Base-by-base conservation (phyloP, 2,329 filamentous ascomycete species). In the Plenodomus biglobosus region DNA sequence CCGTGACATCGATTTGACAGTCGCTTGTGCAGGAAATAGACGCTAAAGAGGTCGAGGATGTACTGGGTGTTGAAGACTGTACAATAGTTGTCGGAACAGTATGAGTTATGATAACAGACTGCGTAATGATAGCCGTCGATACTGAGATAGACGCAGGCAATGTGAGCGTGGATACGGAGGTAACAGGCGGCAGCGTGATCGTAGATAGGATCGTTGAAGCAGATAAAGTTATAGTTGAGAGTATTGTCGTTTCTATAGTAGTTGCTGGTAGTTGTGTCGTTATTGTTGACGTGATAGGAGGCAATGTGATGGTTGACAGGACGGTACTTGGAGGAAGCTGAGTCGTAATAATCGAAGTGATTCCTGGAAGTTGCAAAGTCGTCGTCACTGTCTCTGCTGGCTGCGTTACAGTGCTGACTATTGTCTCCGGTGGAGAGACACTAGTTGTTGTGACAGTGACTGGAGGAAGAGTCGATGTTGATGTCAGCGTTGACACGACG, bases 1-100 rank as follows among this genome's bases (percentile, higher is more conserved):
- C 69, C 1, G 62, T 66, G 0, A 71, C 66, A 46, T 67, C 59
- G 5, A 72, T 64, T 21, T 62, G 56, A 38, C 69, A 72, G 7
- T 41, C 38, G n/a, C 53, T 64, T 1, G 56, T 15, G 50, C 68
- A 71, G 1, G 60, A 59, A 2, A 59, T 34, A 0, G 64, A 58
- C 18, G 59, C 35, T 10, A 52, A 41, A 19, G 53, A 46, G 15
- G 58, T 43, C 15, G 61, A 53, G 4, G 41, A 47, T 16, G 46
- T 16, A 36, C 48, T 61, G 2, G 66, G 60, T 1, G 58, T 46
- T 3, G 62, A 41, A 2, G 62, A 64, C 22, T 55, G 53, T 21
- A 59, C 39, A 1, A 68, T 45, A 2, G 64, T 66, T 2, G 62
- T 64, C 6, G 59, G 56, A 3, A 59, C 42, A 3, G 61, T 22